Evolutionary conservation across 2,329 filamentous ascomycete genomes (phyloP), one percentile per base, ranked within the genome.

Genomic region (Penicillium sp.): DNA sequence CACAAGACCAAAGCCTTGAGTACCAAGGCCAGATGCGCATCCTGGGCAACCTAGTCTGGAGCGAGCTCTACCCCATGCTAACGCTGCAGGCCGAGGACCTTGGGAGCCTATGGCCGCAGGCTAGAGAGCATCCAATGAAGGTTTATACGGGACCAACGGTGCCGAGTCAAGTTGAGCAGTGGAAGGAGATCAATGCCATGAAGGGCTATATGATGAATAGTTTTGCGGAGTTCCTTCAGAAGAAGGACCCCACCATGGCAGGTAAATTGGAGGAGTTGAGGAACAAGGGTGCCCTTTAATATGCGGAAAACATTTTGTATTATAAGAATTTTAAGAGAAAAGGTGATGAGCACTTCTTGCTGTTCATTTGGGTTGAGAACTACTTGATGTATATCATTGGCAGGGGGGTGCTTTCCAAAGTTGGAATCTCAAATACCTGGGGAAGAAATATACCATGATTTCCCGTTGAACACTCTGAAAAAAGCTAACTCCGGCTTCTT

Each of bases 21-120:
- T 66, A 58, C 21, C 26, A 29, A 0, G 62, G 61, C 5, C 49
- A 46, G n/a, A 52, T 65, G 54, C 62, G 59, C 12, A 54, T 65
- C 23, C 39, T 60, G 27, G 59, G 58, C 32, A 59, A 58, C 30
- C 51, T 66, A 7, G 45, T 66, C 17, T 65, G 62, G 61, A 55
- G 54, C 26, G 63, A 66, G 23, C 15, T 66, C 13, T 60, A 55
- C 29, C 57, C 61, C 2, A 26, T 53, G 45, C 21, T 55, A 2
- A 41, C 32, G 26, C 37, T 52, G 23, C 46, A 60, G 29, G 40
- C 51, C 7, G 45, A 46, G 12, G 20, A 27, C 13, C 32, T 61
- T 18, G 46, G 52, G 26, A 42, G 59, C 20, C 29, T 64, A 21
- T 66, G 57, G 58, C 59, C 53, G 33, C 50, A 60, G 26, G 59